Evolutionary conservation across 2,329 filamentous ascomycete genomes (phyloP), one percentile per base, ranked within the genome.

Genomic region (Xylariaceae sp.): DNA sequence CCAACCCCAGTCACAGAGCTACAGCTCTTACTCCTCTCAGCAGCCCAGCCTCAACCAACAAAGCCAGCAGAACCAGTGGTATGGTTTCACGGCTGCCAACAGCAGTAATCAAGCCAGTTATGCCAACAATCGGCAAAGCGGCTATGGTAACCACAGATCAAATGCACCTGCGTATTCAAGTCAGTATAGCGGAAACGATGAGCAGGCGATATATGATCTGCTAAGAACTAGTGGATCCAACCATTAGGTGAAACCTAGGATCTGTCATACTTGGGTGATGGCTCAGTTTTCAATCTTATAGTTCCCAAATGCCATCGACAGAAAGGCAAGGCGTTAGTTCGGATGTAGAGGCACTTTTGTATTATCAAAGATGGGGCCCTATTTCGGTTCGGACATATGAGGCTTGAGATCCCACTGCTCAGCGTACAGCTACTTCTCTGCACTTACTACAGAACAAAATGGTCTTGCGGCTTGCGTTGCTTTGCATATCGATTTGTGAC

Each of bases 41-140:
- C 69, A 72, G 43, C 59, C 48, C 21, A 60, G 51, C 60, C 64
- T 53, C 19, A 59, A 52, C 24, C 61, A 62, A 26, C 58, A 55
- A 52, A 69, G 69, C 33, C 71, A 70, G 41, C 59, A 72, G 17
- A 69, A 71, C 47, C 69, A 71, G 46, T 76, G 74, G 74, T 75
- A 75, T 54, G 67, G 69, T 6, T 71, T 75, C 48, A 46, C 62
- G 6, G 44, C 65, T 33, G 60, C 65, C 5, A 68, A 66, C 40
- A 67, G 41, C 51, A 65, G 39, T 41, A 60, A 53, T 21, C 65
- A 67, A 39, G 56, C 44, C 37, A 56, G 41, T 48, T 72, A 67
- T 37, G 56, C 46, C 23, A 62, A 52, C 34, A 69, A 59, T 46
- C 63, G 65, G 36, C 67, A 60, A 52, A 59, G 51, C 26, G 53